Evolutionary conservation across 768 basidiomycete species (phyloP).

Genomic region (Termitomyces sp.): DNA sequence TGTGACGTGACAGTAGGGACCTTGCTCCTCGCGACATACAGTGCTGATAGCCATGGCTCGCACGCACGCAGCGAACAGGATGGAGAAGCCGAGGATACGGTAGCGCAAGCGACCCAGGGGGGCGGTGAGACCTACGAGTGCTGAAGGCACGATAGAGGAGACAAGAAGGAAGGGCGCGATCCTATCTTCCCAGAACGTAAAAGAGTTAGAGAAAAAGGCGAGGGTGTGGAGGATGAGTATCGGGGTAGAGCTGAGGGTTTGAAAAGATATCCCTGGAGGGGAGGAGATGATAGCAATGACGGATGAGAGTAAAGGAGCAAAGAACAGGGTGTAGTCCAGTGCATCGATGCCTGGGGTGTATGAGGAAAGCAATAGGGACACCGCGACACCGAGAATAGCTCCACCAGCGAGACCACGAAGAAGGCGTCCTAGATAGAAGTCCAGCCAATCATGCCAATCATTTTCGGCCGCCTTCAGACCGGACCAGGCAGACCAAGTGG

Average conservation of each 20-base stretch:
- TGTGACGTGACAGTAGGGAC: constrained; percentile 84
- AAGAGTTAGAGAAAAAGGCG: constrained; percentile 90
- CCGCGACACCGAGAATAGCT: constrained; percentile 32
- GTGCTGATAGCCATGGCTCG: constrained; percentile 81
- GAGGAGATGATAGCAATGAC: constrained; percentile 41
- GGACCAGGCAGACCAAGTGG: constrained; percentile 53
- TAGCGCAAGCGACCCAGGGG: constrained; percentile 66
- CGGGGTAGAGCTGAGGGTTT: constrained; percentile 29
- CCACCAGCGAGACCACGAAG: constrained; percentile 35
- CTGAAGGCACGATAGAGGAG: constrained; percentile 56
- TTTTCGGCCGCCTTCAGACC: constrained; percentile 37
- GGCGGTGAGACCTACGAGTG: constrained; percentile 63
- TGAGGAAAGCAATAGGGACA: constrained; percentile 26
- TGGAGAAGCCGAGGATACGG: constrained; percentile 73
- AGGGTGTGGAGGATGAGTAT: constrained; percentile 65
- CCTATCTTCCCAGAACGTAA: constrained; percentile 96
- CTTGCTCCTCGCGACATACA: constrained; percentile 93
- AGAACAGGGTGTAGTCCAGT: constrained; percentile 51
- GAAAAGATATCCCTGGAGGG: constrained; percentile 30
- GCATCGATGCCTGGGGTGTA: constrained; percentile 46
- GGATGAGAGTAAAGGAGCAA: constrained; percentile 43
- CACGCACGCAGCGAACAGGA: constrained; percentile 62
- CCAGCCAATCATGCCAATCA: constrained; percentile 44
- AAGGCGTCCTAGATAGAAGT: constrained; percentile 26
- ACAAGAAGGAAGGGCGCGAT: constrained; percentile 72